Percentiles rank a stretch among this genome's conserved stretches.
Conservation (phyloP, 768 basidiomycete genomes). For the Strobilomyces confusus region DNA sequence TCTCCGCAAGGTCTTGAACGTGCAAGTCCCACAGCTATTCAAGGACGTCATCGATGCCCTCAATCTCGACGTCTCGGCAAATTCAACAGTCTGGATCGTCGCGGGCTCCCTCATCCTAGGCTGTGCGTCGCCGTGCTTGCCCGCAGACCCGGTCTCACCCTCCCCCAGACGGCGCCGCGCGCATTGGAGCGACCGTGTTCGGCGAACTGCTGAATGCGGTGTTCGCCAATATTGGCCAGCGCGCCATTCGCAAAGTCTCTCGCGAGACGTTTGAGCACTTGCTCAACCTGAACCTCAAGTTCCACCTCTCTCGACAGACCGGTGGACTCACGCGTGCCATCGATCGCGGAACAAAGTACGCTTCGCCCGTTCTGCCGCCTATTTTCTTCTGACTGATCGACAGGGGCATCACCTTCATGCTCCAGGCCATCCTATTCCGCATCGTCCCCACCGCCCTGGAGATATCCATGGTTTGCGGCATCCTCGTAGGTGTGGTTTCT, state of each 20-base stretch:
- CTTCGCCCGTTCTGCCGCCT: background rate
- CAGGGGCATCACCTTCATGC: constrained; percentile 93
- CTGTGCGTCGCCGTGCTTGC: constrained; percentile 52
- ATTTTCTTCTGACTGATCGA: background rate
- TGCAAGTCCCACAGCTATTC: constrained; percentile 97
- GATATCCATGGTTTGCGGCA: constrained; percentile 95
- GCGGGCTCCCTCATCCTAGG: constrained; percentile 88
- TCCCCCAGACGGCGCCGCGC: constrained; percentile 76
- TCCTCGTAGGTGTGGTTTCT: constrained; percentile 57
- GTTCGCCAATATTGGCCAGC: constrained; percentile 93
- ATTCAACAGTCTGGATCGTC: constrained; percentile 84
- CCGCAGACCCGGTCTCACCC: background rate
- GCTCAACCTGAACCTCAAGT: constrained; percentile 83
- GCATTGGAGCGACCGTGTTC: constrained; percentile 86
- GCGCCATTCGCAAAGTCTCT: constrained; percentile 91
- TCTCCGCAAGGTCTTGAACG: constrained; percentile 73
- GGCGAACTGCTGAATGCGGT: constrained; percentile 92
- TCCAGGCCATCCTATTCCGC: constrained; percentile 91
- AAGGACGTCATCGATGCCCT: constrained; percentile 87
- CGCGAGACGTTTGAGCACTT: constrained; percentile 94
- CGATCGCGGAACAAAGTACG: constrained; percentile 94
- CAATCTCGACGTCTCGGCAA: constrained; percentile 72
- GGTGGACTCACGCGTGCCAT: constrained; percentile 96
- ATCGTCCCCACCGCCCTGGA: constrained; percentile 95
- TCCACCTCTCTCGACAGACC: constrained; percentile 91